Evolutionary conservation across 148 eudicot species (phyloP).

Genomic region (Suaeda aralocaspica): DNA sequence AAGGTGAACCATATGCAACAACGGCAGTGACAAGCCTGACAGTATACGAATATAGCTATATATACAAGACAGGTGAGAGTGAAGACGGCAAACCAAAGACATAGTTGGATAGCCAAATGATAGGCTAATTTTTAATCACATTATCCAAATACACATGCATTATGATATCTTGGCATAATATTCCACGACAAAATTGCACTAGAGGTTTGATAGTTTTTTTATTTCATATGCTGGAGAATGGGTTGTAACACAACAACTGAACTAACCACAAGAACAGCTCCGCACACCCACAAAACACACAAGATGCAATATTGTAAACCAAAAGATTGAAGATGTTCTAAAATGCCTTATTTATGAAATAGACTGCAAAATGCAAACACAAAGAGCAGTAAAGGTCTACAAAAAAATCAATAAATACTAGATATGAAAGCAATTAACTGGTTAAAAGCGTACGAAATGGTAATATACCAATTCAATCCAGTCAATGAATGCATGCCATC

Average conservation of each 20-base stretch:
- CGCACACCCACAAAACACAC: neutral
- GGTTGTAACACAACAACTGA: neutral
- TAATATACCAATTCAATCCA: constrained; percentile 60
- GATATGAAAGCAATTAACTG: neutral
- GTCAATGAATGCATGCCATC: constrained; percentile 54
- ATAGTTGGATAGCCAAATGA: neutral
- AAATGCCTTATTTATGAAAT: neutral
- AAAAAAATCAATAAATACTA: neutral
- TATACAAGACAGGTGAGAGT: neutral
- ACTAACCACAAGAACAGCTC: neutral
- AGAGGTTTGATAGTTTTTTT: no score
- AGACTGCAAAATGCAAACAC: neutral
- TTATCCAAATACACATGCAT: neutral
- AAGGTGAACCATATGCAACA: neutral
- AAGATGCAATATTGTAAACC: neutral
- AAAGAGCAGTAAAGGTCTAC: neutral
- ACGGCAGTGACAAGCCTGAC: neutral
- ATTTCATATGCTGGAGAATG: neutral
- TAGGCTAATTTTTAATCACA: neutral
- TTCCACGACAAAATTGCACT: neutral
- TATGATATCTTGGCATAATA: neutral
- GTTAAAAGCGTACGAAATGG: neutral
- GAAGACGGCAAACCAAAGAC: neutral
- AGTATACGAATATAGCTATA: neutral
- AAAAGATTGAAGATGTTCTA: neutral